Percentiles rank a stretch among this genome's conserved stretches.
Conservation (phyloP, 2,329 filamentous ascomycete genomes). For the Eurotiales sp. region DNA sequence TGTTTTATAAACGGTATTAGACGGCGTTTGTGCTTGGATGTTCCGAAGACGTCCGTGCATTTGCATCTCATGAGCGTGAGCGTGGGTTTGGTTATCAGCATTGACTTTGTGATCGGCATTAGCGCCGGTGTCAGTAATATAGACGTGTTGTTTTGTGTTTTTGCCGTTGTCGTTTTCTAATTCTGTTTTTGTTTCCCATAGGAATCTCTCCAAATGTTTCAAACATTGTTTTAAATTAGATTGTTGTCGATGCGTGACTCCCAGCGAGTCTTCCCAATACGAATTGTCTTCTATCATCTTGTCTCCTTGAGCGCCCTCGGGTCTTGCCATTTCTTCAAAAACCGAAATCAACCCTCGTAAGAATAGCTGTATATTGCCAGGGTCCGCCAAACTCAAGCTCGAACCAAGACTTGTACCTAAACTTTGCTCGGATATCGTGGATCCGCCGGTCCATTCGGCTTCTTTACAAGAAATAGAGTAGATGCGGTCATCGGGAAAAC, state of each 20-base stretch:
- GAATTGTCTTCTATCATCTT: slow-evolving; percentile 40
- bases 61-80: slow-evolving; percentile 18
- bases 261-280: slow-evolving; percentile 77
- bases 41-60: neutral
- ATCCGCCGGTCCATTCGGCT: slow-evolving; percentile 33
- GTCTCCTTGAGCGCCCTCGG: slow-evolving; percentile 31
- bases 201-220: slow-evolving; percentile 67
- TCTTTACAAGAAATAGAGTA: slow-evolving; percentile 71
- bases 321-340: slow-evolving; percentile 54
- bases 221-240: slow-evolving; percentile 74
- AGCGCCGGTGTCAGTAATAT: slow-evolving; percentile 13
- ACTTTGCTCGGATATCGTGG: slow-evolving; percentile 2
- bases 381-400: slow-evolving; percentile 36
- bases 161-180: slow-evolving; percentile 4
- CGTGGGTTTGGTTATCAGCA: slow-evolving; percentile 10
- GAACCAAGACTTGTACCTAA: neutral
- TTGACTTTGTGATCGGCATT: slow-evolving; percentile 15
- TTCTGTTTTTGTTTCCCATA: slow-evolving; percentile 51
- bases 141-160: slow-evolving; percentile 1
- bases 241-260: slow-evolving; percentile 85
- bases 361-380: slow-evolving; percentile 66
- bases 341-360: slow-evolving; percentile 62
- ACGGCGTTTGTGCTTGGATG: slow-evolving; percentile 13
- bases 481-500: slow-evolving; percentile 45
- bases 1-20: slow-evolving; percentile 13